These are phyloP conservation scores for Cinchona pubescens DNA, from an alignment of 257 asterid species.

Conservation along the genomic window DNA sequence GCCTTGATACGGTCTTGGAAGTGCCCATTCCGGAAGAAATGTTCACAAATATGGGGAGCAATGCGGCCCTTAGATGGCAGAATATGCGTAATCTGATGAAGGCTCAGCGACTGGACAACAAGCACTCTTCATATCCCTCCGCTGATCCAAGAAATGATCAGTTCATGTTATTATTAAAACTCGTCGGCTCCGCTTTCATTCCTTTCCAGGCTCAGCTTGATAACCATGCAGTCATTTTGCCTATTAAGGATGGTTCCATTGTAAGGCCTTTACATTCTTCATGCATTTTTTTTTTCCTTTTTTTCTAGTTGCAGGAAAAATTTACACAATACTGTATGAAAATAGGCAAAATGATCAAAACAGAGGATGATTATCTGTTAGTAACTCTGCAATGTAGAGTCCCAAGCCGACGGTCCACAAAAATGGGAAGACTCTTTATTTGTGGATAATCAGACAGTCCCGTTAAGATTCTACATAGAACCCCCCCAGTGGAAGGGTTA, in stretches of 20 bases:
- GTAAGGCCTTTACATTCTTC: slow-evolving; percentile 56
- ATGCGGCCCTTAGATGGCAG: slow-evolving; percentile 65
- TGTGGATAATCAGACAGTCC: too few species aligned
- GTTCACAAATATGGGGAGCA: slow-evolving; percentile 68
- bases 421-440: too few species aligned
- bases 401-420: too few species aligned
- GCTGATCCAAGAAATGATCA: slow-evolving; percentile 49
- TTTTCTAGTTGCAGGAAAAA: neutral
- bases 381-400: too few species aligned
- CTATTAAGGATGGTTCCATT: slow-evolving; percentile 58
- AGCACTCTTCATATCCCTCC: slow-evolving; percentile 22
- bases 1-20: slow-evolving; percentile 79
- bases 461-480: too few species aligned
- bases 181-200: slow-evolving; percentile 77
- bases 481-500: too few species aligned
- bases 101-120: slow-evolving; percentile 36
- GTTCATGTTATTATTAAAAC: slow-evolving; percentile 65
- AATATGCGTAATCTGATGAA: slow-evolving; percentile 67
- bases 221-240: slow-evolving; percentile 46
- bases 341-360: too few species aligned
- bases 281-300: neutral
- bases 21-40: slow-evolving; percentile 86
- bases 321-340: neutral
- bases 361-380: too few species aligned
- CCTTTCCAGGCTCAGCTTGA: slow-evolving; percentile 64